Evolutionary conservation across 345 rosid species (phyloP).

Genomic region (Eucalyptus regnans): DNA sequence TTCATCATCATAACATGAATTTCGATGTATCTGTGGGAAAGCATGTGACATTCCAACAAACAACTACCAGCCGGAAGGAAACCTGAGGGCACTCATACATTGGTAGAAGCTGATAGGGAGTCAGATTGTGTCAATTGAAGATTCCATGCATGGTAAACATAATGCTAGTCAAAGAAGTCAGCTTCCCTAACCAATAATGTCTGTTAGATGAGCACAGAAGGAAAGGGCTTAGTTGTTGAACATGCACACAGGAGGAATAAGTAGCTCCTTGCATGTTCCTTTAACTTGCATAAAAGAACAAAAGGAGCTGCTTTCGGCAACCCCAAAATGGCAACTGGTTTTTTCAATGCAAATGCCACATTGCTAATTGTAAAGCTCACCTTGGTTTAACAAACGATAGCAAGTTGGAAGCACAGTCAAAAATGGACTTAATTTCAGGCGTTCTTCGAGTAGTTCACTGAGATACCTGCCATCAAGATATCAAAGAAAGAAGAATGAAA

Average conservation of each 20-base stretch:
- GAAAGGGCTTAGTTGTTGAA: neutral
- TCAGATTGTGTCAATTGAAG: neutral
- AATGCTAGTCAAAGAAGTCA: neutral
- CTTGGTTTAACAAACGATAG: slow-evolving; percentile 60
- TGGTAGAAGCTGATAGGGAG: neutral
- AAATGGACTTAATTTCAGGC: slow-evolving; percentile 62
- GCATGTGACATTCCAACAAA: neutral
- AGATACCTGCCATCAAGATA: slow-evolving; percentile 47
- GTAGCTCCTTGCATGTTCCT: neutral
- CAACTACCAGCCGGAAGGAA: neutral
- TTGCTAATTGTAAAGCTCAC: slow-evolving; percentile 20
- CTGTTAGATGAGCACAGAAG: neutral
- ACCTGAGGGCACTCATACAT: neutral
- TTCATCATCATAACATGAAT: neutral
- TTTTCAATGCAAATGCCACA: neutral
- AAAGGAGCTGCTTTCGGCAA: neutral
- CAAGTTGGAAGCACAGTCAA: slow-evolving; percentile 53
- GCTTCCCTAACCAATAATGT: neutral
- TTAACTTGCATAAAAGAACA: neutral
- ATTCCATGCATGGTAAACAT: neutral
- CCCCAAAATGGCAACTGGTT: neutral
- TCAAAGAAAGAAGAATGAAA: neutral
- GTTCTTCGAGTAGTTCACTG: slow-evolving; percentile 64
- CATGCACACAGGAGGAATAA: neutral
- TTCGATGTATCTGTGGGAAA: neutral